A percentile compares a stretch with the other conserved stretches of the same genome.
Evolutionary conservation across 2,329 filamentous ascomycete genomes (phyloP).

Genomic region (Cordyceps javanica): DNA sequence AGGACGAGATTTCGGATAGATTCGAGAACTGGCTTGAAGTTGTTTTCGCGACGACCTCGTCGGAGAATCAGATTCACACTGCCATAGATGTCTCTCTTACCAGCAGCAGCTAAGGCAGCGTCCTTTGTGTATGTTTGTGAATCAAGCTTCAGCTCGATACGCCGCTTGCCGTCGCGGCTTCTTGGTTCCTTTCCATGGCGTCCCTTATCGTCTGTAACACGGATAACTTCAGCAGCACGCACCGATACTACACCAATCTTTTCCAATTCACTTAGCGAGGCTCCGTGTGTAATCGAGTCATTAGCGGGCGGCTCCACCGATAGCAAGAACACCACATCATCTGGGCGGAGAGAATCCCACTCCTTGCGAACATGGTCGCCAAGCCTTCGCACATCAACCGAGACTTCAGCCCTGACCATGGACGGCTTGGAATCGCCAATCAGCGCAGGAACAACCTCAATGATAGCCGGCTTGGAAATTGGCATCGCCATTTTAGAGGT

Average conservation of each 20-base stretch:
- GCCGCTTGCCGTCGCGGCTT: constrained; percentile 61
- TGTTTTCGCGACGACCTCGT: constrained; percentile 83
- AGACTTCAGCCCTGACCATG: constrained; percentile 77
- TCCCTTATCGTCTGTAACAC: constrained; percentile 80
- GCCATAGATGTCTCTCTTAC: constrained; percentile 75
- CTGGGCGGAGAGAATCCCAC: constrained; percentile 82
- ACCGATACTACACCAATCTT: constrained; percentile 63
- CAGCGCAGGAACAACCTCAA: constrained; percentile 75
- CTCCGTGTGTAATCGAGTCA: constrained; percentile 48
- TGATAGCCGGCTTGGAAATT: constrained; percentile 76
- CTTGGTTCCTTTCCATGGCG: constrained; percentile 55
- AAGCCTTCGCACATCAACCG: constrained; percentile 75
- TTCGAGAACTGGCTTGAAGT: constrained; percentile 89
- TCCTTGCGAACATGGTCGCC: constrained; percentile 70
- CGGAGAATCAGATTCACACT: constrained; percentile 80
- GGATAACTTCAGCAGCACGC: constrained; percentile 77
- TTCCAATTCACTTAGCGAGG: constrained; percentile 42
- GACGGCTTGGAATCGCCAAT: constrained; percentile 83
- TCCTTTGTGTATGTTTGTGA: constrained; percentile 71
- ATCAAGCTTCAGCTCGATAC: constrained; percentile 77
- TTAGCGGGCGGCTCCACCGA: constrained; percentile 59
- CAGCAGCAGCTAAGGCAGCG: constrained; percentile 55
- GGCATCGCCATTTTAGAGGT: constrained; percentile 89
- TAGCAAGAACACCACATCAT: constrained; percentile 86
- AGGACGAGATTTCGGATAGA: constrained; percentile 83